phyloP scores from a whole-genome alignment of 2,329 filamentous ascomycete genomes.

The Hypomyces perniciosus region DNA sequence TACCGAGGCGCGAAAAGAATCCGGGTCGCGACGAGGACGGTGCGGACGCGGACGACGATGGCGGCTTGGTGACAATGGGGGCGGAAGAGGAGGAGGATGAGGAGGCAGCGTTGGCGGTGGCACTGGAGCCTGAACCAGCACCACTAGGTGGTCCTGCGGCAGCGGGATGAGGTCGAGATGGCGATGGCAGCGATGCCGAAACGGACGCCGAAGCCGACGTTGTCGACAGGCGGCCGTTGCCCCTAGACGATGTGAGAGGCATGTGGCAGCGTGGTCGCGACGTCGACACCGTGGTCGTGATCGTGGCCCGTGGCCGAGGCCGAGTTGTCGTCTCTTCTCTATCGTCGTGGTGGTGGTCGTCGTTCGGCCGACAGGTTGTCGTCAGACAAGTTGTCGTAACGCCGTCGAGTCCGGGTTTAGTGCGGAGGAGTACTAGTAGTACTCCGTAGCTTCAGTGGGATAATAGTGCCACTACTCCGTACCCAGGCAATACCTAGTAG shows the following conservation, averaged over 20 bases:
- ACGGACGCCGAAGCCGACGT: conserved; percentile 17
- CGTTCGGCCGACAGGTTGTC: too few species aligned
- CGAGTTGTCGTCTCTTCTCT: too few species aligned
- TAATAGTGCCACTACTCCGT: too few species aligned
- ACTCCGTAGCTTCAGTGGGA: too few species aligned
- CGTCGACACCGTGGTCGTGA: conserved; percentile 6
- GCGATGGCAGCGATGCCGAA: conserved; percentile 19
- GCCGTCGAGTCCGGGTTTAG: too few species aligned
- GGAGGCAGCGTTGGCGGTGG: not conserved
- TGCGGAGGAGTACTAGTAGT: too few species aligned
- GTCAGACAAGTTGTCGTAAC: too few species aligned
- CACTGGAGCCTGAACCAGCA: conserved; percentile 15
- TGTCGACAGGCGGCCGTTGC: conserved; percentile 17
- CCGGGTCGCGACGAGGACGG: conserved; percentile 24
- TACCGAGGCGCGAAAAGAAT: conserved; percentile 48
- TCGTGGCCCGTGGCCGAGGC: not conserved
- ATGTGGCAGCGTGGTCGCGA: conserved; percentile 14
- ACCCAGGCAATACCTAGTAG: too few species aligned
- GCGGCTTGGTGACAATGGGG: conserved; percentile 15
- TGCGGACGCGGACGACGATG: conserved; percentile 37
- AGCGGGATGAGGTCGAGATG: conserved; percentile 2
- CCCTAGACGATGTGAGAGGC: conserved; percentile 17
- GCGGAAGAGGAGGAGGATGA: conserved; percentile 3
- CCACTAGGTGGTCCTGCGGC: not conserved
- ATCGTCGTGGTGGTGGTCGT: too few species aligned